A percentile compares a stretch with the other conserved stretches of the same genome.
These are phyloP conservation scores for Cryomyces antarcticus DNA, from an alignment of 495 filamentous ascomycete species.

Conservation along the genomic window DNA sequence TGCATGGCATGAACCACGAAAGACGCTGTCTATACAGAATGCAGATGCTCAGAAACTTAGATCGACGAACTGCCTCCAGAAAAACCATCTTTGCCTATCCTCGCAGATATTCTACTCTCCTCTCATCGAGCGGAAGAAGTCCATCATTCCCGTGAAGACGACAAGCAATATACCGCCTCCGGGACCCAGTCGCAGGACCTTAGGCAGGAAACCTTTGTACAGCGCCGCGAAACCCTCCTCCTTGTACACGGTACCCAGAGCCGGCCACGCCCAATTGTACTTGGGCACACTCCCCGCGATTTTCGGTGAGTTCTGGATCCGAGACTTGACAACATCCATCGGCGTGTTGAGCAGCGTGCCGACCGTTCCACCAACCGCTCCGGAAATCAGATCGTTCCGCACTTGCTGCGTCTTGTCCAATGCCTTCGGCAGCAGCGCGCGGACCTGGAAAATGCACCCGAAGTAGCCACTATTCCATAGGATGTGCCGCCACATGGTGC, in stretches of 20 bases:
- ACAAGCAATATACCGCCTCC: slow-evolving; percentile 84
- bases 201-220: slow-evolving; percentile 95
- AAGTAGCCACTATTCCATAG: slow-evolving; percentile 98
- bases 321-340: slow-evolving; percentile 92
- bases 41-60: too few species aligned
- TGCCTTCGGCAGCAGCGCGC: slow-evolving; percentile 54
- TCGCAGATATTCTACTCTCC: slow-evolving; percentile 5
- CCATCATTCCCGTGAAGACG: slow-evolving; percentile 84
- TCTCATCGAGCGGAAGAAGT: slow-evolving; percentile 54
- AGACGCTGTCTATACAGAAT: too few species aligned
- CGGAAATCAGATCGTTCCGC: slow-evolving; percentile 69
- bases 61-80: too few species aligned
- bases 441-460: slow-evolving; percentile 92
- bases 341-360: slow-evolving; percentile 93
- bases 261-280: slow-evolving; percentile 95
- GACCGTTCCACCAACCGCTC: slow-evolving; percentile 69
- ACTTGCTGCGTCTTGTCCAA: slow-evolving; percentile 66
- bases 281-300: slow-evolving; percentile 61
- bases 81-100: too few species aligned
- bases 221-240: slow-evolving; percentile 85
- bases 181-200: slow-evolving; percentile 74
- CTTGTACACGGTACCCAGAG: slow-evolving; percentile 63
- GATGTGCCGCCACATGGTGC: slow-evolving; percentile 89
- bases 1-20: too few species aligned
- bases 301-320: slow-evolving; percentile 83